Base-by-base conservation (phyloP, 179 eudicot species). In the Silene coronaria region DNA sequence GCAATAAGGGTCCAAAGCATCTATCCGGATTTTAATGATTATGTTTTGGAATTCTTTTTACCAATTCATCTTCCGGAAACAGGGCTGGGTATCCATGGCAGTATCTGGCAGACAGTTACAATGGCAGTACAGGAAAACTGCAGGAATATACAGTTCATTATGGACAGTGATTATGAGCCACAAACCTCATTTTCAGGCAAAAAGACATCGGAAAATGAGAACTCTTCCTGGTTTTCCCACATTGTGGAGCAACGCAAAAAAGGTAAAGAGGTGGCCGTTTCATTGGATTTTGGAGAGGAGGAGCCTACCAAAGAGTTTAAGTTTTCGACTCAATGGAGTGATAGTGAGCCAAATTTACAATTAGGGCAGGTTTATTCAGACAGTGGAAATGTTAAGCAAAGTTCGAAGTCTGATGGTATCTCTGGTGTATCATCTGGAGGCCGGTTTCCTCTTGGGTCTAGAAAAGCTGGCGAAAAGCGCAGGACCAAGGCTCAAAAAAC, bases 401-500 rank as follows among this genome's bases (percentile, higher is more conserved):
- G 87, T 55, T 76, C 81, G 27, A 82, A 67, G 27, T 75, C 87
- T 28, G 80, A 80, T 77, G 84, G 84, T 24, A 72, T 82, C 67
- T 84, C 80, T 58, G 85, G 77, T 19, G 75, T 81, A 58, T 82
- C 84, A 66, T 83, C 85, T 45, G 78, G 81, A 17, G 86, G 82
- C 34, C 74, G 77, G 8, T 78, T 30, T 71, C 77, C 77, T 28
- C 74, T 77, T 24, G 85, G 81, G 2, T 70, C 74, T n/a, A 81
- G 79, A 78, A 86, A 80, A 80, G 48, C 79, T 28, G 80, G 78
- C n/a, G 73, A 69, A 80, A 88, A 82, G 83, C 90, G 85, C 82
- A 83, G 86, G 81, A 80, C 87, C 24, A 93, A 91, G 86, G 82
- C 88, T 74, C 91, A 93, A 79, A 91, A 89, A 76, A 87, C 88